Evolutionary conservation across 805 yeast species (phyloP), one percentile per base, ranked within the genome.

Genomic region (Suhomyces sp.): DNA sequence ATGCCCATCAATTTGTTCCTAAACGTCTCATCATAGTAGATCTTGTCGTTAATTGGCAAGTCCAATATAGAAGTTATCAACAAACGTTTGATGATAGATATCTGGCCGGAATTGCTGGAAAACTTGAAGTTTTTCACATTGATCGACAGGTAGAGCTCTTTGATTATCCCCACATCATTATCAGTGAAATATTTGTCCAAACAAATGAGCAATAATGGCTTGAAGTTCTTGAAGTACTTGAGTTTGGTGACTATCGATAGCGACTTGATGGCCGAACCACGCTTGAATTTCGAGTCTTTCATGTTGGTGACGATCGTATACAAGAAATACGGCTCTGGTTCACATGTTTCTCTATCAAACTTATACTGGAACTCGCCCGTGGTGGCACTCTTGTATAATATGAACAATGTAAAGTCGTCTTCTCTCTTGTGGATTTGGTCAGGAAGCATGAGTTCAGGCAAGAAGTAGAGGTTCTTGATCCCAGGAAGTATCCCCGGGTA

Each of bases 221-320:
- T 82, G 68, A 85, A 83, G 38, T 79, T 76, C 53, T 78, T 78
- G 64, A 83, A 83, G 61, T 74, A 82, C 35, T 76, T 66, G 49
- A 82, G 67, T 12, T 74, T 70, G 2, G 90, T 83, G 1, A 86
- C 78, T 8, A 87, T 67, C 5, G 87, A 81, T 52, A 87, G 70
- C 2, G 88, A 73, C 60, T 80, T 82, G 52, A 87, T 84, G 15
- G 71, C 69, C 2, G 84, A 80, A 1, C 91, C 91, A 60, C 92
- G 72, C 50, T 73, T 73, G 50, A 77, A 77, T 6, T 61, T 51
- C 40, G 74, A 76, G 53, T 71, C 73, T 49, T 76, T 69, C 24
- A 83, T 72, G 54, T 80, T 81, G 50, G 61, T 65, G 35, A 84
- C 87, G 3, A 83, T 73, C 36, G 83, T 85, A 49, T 83, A 72